Conservation (phyloP, 306 rosid genomes). For the Sechiopsis laciniata region DNA sequence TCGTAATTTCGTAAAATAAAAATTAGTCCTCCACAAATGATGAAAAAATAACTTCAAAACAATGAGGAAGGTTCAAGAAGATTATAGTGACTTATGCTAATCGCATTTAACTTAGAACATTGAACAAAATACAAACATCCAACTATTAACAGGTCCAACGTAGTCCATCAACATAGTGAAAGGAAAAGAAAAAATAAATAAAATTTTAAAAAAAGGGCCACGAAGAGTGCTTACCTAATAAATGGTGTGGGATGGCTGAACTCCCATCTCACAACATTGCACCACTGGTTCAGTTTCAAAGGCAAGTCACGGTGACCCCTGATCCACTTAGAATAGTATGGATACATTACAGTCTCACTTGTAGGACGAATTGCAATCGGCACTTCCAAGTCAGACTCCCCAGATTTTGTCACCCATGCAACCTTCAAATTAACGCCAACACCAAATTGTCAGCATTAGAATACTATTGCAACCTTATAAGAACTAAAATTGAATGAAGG, state of each 20-base stretch:
- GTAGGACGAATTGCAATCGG: slow-evolving; percentile 98
- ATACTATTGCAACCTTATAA: not conserved
- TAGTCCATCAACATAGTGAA: slow-evolving; percentile 13
- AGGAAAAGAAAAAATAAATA: not conserved
- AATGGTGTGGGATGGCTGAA: slow-evolving; percentile 99
- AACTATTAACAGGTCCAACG: slow-evolving; percentile 8
- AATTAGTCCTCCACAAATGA: not conserved
- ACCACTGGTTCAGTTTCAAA: slow-evolving; percentile 92
- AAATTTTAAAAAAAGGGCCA: not conserved
- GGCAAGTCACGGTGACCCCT: slow-evolving; percentile 99
- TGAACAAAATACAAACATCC: not conserved
- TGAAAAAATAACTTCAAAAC: not conserved
- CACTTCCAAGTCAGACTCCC: slow-evolving; percentile 67
- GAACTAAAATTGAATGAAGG: not conserved
- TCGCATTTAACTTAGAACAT: not conserved
- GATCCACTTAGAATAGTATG: slow-evolving; percentile 93
- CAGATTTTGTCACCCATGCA: slow-evolving; percentile 95
- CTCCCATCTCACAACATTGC: slow-evolving; percentile 98
- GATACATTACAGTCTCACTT: slow-evolving; percentile 98
- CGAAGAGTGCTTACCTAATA: slow-evolving; percentile 44
- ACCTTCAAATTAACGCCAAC: slow-evolving; percentile 37
- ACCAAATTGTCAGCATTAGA: slow-evolving; percentile 11
- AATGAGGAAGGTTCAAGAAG: not conserved
- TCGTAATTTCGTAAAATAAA: no score
- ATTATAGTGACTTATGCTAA: not conserved